Conservation (phyloP, 2,329 filamentous ascomycete species). For the Colletotrichum plurivorum region DNA sequence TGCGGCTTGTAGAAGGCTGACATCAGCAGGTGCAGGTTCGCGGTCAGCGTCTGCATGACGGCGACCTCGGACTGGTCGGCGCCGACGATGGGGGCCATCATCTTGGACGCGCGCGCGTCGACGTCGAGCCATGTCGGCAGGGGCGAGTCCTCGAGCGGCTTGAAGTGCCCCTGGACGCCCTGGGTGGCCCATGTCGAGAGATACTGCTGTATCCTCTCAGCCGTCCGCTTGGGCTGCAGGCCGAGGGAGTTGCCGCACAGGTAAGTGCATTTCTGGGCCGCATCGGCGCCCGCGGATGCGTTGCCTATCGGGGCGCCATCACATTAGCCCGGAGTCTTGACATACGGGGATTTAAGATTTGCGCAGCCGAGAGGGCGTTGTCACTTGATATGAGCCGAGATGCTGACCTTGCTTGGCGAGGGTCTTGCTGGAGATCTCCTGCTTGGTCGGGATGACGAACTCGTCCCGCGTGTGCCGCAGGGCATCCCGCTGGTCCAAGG, state of each 20-base stretch:
- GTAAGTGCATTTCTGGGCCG: constrained; percentile 71
- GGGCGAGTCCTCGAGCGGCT: constrained; percentile 74
- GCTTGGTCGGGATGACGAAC: constrained; percentile 77
- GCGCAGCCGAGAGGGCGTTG: constrained; percentile 8
- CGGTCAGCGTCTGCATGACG: constrained; percentile 86
- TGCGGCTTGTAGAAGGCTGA: constrained; percentile 84
- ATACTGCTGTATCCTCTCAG: constrained; percentile 75
- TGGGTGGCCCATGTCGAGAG: constrained; percentile 84
- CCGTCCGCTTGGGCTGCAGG: constrained; percentile 77
- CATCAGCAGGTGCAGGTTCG: constrained; percentile 83
- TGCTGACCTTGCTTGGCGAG: constrained; percentile 44
- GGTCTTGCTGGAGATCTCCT: constrained; percentile 47
- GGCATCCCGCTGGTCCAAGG: constrained; percentile 69
- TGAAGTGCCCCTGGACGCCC: constrained; percentile 86
- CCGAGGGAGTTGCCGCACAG: constrained; percentile 93
- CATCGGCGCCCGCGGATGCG: background rate
- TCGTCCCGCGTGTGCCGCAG: constrained; percentile 71
- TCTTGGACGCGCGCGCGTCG: constrained; percentile 75
- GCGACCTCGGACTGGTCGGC: constrained; percentile 79
- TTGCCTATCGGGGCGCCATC: constrained; percentile 7
- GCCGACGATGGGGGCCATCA: constrained; percentile 79
- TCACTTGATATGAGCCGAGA: constrained; percentile 6
- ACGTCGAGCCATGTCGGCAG: constrained; percentile 82
- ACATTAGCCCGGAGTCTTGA: constrained; percentile 44
- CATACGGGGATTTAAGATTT: background rate